Conservation (phyloP, 2,329 filamentous ascomycete species). For the Triangularia verruculosa region DNA sequence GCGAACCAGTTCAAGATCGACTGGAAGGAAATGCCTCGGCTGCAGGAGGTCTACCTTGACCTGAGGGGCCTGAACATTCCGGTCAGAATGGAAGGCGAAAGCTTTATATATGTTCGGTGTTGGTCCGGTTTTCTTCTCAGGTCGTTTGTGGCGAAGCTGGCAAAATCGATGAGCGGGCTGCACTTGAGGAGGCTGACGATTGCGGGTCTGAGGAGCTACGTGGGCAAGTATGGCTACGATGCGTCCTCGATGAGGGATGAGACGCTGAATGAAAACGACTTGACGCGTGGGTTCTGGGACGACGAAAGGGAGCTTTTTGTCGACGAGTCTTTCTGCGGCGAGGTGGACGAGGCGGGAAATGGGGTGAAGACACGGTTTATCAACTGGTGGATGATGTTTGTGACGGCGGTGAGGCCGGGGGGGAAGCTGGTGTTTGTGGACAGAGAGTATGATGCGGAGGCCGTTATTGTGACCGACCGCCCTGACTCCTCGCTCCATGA, state of each 20-base stretch:
- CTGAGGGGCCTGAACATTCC: slow-evolving; percentile 9
- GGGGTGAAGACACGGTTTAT: neutral
- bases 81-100: too few relatives aligned
- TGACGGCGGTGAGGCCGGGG: slow-evolving; percentile 19
- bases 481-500: neutral
- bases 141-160: neutral
- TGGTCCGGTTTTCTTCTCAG: neutral
- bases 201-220: slow-evolving; percentile 18
- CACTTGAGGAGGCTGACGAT: slow-evolving; percentile 17
- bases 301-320: neutral
- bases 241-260: neutral
- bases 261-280: too few relatives aligned
- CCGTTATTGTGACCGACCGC: neutral
- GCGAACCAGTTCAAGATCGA: slow-evolving; percentile 13
- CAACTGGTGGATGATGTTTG: slow-evolving; percentile 21
- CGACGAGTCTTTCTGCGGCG: neutral
- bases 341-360: neutral
- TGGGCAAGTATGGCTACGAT: neutral
- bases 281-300: neutral
- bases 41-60: slow-evolving; percentile 22
- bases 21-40: slow-evolving; percentile 11
- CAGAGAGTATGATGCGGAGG: neutral
- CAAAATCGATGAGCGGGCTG: neutral
- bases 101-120: too few relatives aligned
- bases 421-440: slow-evolving; percentile 22